A percentile compares a stretch with the other conserved stretches of the same genome.
These are phyloP conservation scores for Coelastrella sp. DNA, from an alignment of 139 green algal genomes.

Conservation along the genomic window DNA sequence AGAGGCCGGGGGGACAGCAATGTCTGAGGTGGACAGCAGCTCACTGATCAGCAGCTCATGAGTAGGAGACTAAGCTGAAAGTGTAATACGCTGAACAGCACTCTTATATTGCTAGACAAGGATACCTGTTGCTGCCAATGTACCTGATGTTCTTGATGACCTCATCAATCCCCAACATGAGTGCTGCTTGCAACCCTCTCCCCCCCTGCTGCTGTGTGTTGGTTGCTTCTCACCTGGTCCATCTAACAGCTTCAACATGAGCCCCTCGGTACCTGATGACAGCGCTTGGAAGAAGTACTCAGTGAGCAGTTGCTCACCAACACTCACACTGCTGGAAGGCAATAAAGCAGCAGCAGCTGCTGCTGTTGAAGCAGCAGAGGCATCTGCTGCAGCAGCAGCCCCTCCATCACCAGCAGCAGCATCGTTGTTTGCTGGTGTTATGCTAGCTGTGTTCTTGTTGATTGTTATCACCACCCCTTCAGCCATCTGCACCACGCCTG, in stretches of 20 bases:
- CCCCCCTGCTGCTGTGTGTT: no score
- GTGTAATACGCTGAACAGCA: no score
- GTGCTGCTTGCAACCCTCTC: no score
- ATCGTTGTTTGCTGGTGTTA: neutral
- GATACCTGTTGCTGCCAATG: neutral
- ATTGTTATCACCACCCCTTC: conserved; percentile 48
- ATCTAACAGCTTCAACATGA: conserved; percentile 91
- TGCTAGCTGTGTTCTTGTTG: neutral
- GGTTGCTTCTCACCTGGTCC: conserved; percentile 9
- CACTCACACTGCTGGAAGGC: no score
- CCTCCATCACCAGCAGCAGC: neutral
- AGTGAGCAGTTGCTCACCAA: conserved; percentile 31
- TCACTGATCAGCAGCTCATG: neutral
- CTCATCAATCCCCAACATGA: no score
- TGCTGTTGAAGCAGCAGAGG: neutral
- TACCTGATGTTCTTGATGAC: no score
- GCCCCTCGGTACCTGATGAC: conserved; percentile 73
- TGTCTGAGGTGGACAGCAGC: neutral
- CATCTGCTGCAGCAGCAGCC: neutral
- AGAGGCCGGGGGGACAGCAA: neutral
- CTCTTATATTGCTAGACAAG: neutral
- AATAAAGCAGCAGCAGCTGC: conserved; percentile 20
- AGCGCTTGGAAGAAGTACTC: conserved; percentile 71
- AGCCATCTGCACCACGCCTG: conserved; percentile 59
- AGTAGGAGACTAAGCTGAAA: no score